Base-by-base conservation (phyloP, 441 rosid species). In the Biscutella laevigata region DNA sequence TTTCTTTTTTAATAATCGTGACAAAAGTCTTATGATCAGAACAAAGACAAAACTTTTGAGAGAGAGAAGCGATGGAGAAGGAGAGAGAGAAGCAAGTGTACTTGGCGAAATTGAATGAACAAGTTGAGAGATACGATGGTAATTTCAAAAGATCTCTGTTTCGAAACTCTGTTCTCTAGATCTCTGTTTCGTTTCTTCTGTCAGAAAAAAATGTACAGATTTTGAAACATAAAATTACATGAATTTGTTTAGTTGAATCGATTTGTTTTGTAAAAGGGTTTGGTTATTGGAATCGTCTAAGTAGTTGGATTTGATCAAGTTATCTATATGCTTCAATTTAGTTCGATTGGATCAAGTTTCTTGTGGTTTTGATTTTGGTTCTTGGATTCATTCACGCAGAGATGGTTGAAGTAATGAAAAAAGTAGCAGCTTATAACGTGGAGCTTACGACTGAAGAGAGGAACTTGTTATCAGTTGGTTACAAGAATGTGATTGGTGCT, bases 371-470 rank as follows among this genome's bases (percentile, higher is more conserved):
- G n/a, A n/a, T n/a, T n/a, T n/a, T n/a, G n/a, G n/a, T n/a, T n/a
- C n/a, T n/a, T n/a, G n/a, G n/a, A n/a, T n/a, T n/a, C n/a, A n/a
- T n/a, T n/a, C n/a, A n/a, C n/a, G 46, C 79, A 92, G 99, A 92
- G 76, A 92, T 92, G 99, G 94, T 92, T 4, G 99, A 92, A 69
- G 53, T 86, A 73, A 92, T 88, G 96, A 86, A 92, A 61, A 74
- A 78, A 54, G 75, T 88, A 43, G 89, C 95, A 4, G 75, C 64
- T 67, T 55, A 82, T 59, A 76, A 77, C 60, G 77, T 75, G 41
- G 92, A 88, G 29, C 74, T 88, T 53, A 79, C 95, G 0, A 73
- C 79, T 35, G 96, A 88, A 68, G 92, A 88, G 79, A 72, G 96
- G 69, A 88, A 83, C 60, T 67, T 88, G 28, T 74, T 85, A 17